Base-by-base conservation (phyloP, 129 eudicot species). In the Centaurea solstitialis region DNA sequence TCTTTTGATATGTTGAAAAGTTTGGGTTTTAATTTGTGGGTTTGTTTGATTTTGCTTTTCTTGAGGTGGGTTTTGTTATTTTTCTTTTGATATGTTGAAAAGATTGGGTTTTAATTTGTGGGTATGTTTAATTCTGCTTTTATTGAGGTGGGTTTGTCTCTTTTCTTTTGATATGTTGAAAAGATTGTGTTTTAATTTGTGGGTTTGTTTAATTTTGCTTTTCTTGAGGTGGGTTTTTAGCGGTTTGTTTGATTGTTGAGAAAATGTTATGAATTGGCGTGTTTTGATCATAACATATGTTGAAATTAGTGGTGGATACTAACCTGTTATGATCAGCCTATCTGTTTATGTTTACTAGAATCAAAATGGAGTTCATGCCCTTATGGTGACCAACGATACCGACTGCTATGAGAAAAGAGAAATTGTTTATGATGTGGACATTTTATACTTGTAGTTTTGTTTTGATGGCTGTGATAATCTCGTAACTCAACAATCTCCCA, bases 181-280 rank as follows among this genome's bases (percentile, higher is more conserved):
- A 73, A 12, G 12, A 12, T 53, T 53, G 64, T 20, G 64, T 53
- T 17, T 53, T 20, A 17, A 71, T 38, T 71, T 39, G 75, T 71
- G 53, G 75, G 45, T 71, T 71, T 71, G 75, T 21, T 38, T 20
- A 6, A 20, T 26, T 74, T 50, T 62, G 80, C 62, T 61, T 15
- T 37, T 64, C 23, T 17, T 62, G 15, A 61, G 50, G 62, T 37
- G 59, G 47, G 68, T 70, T 26, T 70, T 53, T 20, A 33, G 37
- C 6, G 23, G 72, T 77, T 66, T 78, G 30, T 68, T 50, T 78
- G 67, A 78, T 68, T 20, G 53, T 28, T 33, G 47, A 68, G 68
- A 17, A 28, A 45, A 2, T 75, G 35, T 8, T 45, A 50, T 43
- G 47, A 43, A 77, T 77, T 57, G 9, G 39, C 23, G 30, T 20